These are phyloP conservation scores for Penicillium angulare DNA, from an alignment of 495 filamentous ascomycete species.

Conservation along the genomic window DNA sequence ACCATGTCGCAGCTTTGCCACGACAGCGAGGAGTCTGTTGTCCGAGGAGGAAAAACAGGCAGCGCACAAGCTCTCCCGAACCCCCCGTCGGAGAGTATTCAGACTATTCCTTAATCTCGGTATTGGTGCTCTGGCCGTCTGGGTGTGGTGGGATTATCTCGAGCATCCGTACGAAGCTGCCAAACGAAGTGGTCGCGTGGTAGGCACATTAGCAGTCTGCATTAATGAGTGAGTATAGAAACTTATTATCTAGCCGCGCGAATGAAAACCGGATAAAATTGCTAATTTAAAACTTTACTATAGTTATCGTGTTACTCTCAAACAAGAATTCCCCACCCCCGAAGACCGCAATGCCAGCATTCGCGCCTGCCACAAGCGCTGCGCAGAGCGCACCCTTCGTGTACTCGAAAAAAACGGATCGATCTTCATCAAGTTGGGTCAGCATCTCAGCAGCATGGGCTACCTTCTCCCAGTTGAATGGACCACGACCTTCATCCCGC, in stretches of 20 bases:
- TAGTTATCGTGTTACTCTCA: slow-evolving; percentile 82
- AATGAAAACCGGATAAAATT: too few relatives aligned
- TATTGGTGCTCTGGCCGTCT: slow-evolving; percentile 52
- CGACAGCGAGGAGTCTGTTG: too few relatives aligned
- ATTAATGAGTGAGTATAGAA: slow-evolving; percentile 85
- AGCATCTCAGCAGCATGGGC: slow-evolving; percentile 95
- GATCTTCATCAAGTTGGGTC: slow-evolving; percentile 97
- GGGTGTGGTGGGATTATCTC: slow-evolving; percentile 68
- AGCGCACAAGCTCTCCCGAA: too few relatives aligned
- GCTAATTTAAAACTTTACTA: too few relatives aligned
- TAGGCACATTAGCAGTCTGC: slow-evolving; percentile 68
- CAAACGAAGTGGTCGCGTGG: slow-evolving; percentile 78
- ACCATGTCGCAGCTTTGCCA: slow-evolving; percentile 13
- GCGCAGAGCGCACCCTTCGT: slow-evolving; percentile 79
- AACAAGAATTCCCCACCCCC: slow-evolving; percentile 54
- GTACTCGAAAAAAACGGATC: slow-evolving; percentile 94
- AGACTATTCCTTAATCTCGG: slow-evolving; percentile 53
- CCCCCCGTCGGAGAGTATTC: slow-evolving; percentile 28
- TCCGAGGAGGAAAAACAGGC: too few relatives aligned
- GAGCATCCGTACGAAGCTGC: slow-evolving; percentile 72
- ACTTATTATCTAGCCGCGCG: too few relatives aligned
- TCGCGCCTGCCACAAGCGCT: slow-evolving; percentile 86
- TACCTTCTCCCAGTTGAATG: slow-evolving; percentile 93
- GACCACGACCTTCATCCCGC: slow-evolving; percentile 92
- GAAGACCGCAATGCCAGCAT: slow-evolving; percentile 66